A percentile compares a stretch with the other conserved stretches of the same genome.
phyloP scores from a whole-genome alignment of 495 filamentous ascomycete genomes.

The Daldinia vernicosa region DNA sequence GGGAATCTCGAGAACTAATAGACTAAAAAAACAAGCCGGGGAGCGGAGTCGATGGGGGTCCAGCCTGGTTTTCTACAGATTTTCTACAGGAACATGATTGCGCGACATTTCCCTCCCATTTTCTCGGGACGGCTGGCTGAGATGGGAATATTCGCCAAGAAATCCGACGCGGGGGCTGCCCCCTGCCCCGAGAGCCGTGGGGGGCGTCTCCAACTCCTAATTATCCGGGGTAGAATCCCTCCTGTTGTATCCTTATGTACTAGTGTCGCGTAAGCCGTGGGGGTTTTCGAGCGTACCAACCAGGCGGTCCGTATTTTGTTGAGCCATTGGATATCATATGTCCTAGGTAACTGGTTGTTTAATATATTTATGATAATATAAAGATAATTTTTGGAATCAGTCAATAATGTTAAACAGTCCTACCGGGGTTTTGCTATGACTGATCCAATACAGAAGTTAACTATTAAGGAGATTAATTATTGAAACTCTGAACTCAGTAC shows the following conservation, averaged over 20 bases:
- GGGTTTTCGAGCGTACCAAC: background rate
- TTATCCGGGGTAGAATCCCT: slow-evolving; percentile 37
- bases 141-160: slow-evolving; percentile 38
- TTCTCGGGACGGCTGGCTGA: slow-evolving; percentile 59
- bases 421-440: no score
- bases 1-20: slow-evolving; percentile 2
- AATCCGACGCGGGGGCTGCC: slow-evolving; percentile 29
- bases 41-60: slow-evolving; percentile 45
- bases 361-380: no score
- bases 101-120: slow-evolving; percentile 77
- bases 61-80: slow-evolving; percentile 15
- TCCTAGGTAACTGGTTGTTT: no score
- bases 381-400: no score
- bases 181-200: slow-evolving; percentile 26
- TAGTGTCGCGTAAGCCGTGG: background rate
- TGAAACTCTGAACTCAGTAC: no score
- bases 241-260: background rate
- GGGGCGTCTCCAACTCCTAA: slow-evolving; percentile 20
- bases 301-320: background rate
- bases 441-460: no score
- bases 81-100: slow-evolving; percentile 70
- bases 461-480: no score
- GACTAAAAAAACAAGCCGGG: slow-evolving; percentile 25
- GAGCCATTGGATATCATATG: background rate
- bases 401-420: no score